phyloP scores from a whole-genome alignment of 208 protist species.

The Blechomonas ayalai region DNA sequence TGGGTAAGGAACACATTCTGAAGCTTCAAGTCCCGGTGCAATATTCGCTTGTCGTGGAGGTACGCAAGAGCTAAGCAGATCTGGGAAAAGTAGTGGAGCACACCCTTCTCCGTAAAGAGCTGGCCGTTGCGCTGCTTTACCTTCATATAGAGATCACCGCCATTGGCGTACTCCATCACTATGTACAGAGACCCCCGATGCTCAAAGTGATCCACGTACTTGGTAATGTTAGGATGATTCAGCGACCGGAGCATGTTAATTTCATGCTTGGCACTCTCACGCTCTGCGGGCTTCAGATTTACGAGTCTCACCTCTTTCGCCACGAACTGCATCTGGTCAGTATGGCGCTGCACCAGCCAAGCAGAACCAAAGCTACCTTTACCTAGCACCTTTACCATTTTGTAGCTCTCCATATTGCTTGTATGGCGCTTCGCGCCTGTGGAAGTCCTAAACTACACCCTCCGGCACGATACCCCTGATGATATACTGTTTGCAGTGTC shows the following conservation, averaged over 20 bases:
- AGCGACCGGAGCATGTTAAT: slow-evolving; percentile 82
- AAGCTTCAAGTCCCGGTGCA: slow-evolving; percentile 89
- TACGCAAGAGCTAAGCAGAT: slow-evolving; percentile 75
- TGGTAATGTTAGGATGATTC: slow-evolving; percentile 89
- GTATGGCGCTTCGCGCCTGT: too few relatives aligned
- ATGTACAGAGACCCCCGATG: slow-evolving; percentile 78
- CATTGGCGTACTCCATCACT: slow-evolving; percentile 92
- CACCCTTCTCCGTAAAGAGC: slow-evolving; percentile 66
- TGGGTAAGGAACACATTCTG: slow-evolving; percentile 87
- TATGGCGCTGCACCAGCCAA: slow-evolving; percentile 78
- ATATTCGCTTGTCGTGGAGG: slow-evolving; percentile 80
- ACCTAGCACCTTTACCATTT: slow-evolving; percentile 76
- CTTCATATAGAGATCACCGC: slow-evolving; percentile 80
- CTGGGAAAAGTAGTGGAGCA: slow-evolving; percentile 84
- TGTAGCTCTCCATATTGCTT: slow-evolving; percentile 81
- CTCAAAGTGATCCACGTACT: slow-evolving; percentile 86
- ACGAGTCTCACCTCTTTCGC: slow-evolving; percentile 83
- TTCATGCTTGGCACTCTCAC: slow-evolving; percentile 81
- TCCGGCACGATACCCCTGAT: too few relatives aligned
- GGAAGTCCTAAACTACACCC: too few relatives aligned
- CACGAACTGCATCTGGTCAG: slow-evolving; percentile 78
- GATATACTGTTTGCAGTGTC: too few relatives aligned
- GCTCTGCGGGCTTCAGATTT: slow-evolving; percentile 69
- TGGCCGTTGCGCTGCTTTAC: slow-evolving; percentile 66
- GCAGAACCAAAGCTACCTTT: slow-evolving; percentile 90